A percentile compares a stretch with the other conserved stretches of the same genome.
These are phyloP conservation scores for Dorcoceras hygrometricum DNA, from an alignment of 257 asterid species.

Conservation along the genomic window DNA sequence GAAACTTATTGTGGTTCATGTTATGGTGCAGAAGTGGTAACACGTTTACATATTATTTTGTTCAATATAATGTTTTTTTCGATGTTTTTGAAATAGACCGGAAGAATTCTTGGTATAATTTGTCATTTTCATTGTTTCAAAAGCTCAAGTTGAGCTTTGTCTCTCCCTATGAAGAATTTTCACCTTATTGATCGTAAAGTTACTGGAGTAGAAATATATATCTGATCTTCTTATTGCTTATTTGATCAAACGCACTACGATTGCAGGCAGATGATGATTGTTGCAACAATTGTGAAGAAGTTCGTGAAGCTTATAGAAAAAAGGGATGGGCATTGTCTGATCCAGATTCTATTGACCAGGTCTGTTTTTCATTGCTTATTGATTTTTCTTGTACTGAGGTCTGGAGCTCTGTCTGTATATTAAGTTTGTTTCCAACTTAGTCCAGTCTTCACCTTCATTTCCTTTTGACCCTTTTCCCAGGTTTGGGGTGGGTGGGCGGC, in stretches of 20 bases:
- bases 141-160: not conserved
- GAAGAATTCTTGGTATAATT: not conserved
- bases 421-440: not conserved
- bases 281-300: slow-evolving; percentile 94
- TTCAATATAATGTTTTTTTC: not conserved
- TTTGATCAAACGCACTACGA: slow-evolving; percentile 23
- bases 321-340: slow-evolving; percentile 90
- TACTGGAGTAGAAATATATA: slow-evolving; percentile 14
- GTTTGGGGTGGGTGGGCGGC: not conserved
- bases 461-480: not conserved
- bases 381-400: slow-evolving; percentile 6
- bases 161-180: not conserved
- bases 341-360: slow-evolving; percentile 92
- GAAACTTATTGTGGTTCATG: slow-evolving; percentile 99
- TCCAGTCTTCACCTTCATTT: not conserved
- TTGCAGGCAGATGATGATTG: slow-evolving; percentile 82
- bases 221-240: slow-evolving; percentile 20
- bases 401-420: not conserved
- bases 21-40: slow-evolving; percentile 90
- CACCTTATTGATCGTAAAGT: not conserved
- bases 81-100: slow-evolving; percentile 14
- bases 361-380: slow-evolving; percentile 25
- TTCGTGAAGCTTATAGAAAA: slow-evolving; percentile 94
- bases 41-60: slow-evolving; percentile 6
- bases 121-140: not conserved